These are phyloP conservation scores for Citrullus amarus DNA, from an alignment of 306 rosid species.

Conservation along the genomic window DNA sequence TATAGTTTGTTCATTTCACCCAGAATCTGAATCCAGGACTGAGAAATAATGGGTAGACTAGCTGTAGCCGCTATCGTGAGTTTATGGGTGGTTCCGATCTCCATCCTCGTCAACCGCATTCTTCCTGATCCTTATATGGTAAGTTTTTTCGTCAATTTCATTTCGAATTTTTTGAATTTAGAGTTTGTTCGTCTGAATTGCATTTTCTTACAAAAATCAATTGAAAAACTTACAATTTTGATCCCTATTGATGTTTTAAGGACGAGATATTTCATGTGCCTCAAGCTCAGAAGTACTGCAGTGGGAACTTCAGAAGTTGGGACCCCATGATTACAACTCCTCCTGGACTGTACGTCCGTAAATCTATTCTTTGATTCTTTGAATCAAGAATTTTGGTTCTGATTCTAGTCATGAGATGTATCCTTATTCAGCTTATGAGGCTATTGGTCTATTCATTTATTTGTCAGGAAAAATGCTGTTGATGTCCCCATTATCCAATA, in stretches of 20 bases:
- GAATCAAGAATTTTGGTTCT: neutral
- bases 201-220: neutral
- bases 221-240: neutral
- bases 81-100: conserved; percentile 61
- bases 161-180: neutral
- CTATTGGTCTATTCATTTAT: neutral
- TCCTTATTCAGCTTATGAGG: neutral
- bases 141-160: conserved; percentile 2
- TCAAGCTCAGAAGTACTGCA: conserved; percentile 70
- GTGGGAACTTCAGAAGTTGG: conserved; percentile 81
- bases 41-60: conserved; percentile 45
- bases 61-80: conserved; percentile 60
- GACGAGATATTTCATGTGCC: conserved; percentile 93
- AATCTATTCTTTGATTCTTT: conserved; percentile 1
- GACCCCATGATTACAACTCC: conserved; percentile 97
- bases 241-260: conserved; percentile 18
- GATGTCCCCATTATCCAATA: neutral
- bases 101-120: conserved; percentile 45
- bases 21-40: neutral
- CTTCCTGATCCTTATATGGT: conserved; percentile 87
- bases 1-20: neutral
- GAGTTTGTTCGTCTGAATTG: neutral
- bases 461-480: neutral
- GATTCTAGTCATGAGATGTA: neutral
- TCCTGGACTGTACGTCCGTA: conserved; percentile 71